Evolutionary conservation across 352 stramenopile genomes (phyloP), one percentile per base, ranked within the genome.

Genomic region (Phytopythium boreale): DNA sequence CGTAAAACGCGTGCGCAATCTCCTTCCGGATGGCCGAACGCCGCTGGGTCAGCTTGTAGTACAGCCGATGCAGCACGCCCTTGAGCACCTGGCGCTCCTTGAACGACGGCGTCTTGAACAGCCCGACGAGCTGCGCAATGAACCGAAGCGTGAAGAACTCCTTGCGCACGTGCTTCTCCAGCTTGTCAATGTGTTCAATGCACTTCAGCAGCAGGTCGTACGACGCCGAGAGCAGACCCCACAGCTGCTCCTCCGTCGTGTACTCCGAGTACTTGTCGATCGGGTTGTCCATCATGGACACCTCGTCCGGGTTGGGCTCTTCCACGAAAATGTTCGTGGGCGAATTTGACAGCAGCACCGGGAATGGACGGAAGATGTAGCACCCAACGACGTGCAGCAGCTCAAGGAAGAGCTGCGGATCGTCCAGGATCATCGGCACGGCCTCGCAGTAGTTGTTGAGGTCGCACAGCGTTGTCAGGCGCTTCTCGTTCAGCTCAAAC

Each of bases 1-100:
- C 86, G 77, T 93, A 95, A 65, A 96, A 95, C 61, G 86, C 78
- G 68, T 95, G 75, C 63, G 86, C 82, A 73, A 96, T 95, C 69
- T 93, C 84, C 69, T 92, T 91, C 56, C 88, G 84, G 75, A 96
- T 95, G 20, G 85, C 79, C 62, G 87, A 90, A 34, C 88, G 86
- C 39, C 87, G 88, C 74, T 96, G 85, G 61, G 87, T 95, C 58
- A 96, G 79, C 74, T 95, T 96, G 82, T 95, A 95, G 72, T 96
- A 96, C 68, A 96, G 64, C 56, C 87, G 83, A 75, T 95, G 85
- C 55, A 94, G 81, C 64, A 95, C 84, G 41, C 83, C 83, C 70
- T 95, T 95, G 34, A 96, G 71, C 56, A 95, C 79, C 63, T 96
- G 84, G 3, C 88, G 81, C 53, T 96, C 88, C 52, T 90, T 89